These are phyloP conservation scores for Venturia effusa DNA, from an alignment of 2,329 filamentous ascomycete species.

Conservation along the genomic window DNA sequence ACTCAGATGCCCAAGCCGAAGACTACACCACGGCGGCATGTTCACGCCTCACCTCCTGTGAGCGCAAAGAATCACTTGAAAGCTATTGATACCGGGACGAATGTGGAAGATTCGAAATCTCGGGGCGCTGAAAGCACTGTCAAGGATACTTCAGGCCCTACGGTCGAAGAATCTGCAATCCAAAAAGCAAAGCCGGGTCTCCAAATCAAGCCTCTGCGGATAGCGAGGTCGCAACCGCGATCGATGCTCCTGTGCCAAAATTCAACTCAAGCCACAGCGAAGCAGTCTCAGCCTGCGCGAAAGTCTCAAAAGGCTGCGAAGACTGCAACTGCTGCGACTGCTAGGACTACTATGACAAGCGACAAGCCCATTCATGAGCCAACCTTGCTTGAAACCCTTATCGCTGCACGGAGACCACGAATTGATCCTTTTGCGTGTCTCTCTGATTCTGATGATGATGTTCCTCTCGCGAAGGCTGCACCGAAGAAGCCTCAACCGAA, in stretches of 20 bases:
- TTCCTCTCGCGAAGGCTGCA: neutral
- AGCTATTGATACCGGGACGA: conserved; percentile 17
- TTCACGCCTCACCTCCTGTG: conserved; percentile 26
- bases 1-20: conserved; percentile 16
- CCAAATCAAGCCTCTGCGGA: neutral
- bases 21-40: conserved; percentile 16
- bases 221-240: conserved; percentile 1
- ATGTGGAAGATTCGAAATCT: neutral
- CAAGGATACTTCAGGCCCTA: neutral
- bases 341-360: too few species aligned
- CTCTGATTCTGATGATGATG: conserved; percentile 3
- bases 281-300: neutral
- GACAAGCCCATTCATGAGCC: neutral
- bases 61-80: conserved; percentile 26
- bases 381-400: neutral
- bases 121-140: neutral
- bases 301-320: neutral
- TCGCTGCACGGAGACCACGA: neutral
- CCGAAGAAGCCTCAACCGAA: neutral
- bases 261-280: neutral
- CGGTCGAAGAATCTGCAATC: neutral
- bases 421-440: neutral
- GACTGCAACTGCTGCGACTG: too few species aligned
- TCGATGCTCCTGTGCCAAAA: conserved; percentile 6
- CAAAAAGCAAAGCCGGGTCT: neutral